Evolutionary conservation across 2,329 filamentous ascomycete species (phyloP).

Genomic region (Chaetomium strumarium): DNA sequence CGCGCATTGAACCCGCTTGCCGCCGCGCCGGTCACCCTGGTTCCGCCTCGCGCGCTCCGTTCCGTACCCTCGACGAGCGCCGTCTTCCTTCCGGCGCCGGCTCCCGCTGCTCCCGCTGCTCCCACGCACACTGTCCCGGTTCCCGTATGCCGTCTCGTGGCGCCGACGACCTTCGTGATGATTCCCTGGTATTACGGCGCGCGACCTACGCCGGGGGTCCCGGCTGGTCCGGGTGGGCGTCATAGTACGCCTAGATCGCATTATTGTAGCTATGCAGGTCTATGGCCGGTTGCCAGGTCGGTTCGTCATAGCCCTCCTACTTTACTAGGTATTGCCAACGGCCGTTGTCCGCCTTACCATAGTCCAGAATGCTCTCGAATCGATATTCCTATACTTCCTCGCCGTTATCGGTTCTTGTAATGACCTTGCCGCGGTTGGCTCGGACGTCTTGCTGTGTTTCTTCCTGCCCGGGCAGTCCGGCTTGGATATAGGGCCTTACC

Average conservation of each 20-base stretch:
- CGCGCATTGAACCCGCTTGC: no score
- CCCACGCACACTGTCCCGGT: no score
- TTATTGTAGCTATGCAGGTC: neutral
- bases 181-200: neutral
- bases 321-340: neutral
- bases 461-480: neutral
- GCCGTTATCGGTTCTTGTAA: neutral
- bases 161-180: no score
- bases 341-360: neutral
- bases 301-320: neutral
- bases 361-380: neutral
- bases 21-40: no score
- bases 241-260: neutral
- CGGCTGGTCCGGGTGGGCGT: neutral
- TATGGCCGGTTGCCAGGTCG: neutral
- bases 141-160: no score
- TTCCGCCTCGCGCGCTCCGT: no score
- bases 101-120: no score
- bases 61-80: no score
- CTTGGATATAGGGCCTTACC: neutral
- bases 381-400: neutral
- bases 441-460: neutral
- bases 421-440: neutral
- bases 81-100: no score
- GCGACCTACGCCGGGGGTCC: neutral